Percentiles rank a stretch among this genome's conserved stretches.
phyloP scores from a whole-genome alignment of 2,329 filamentous ascomycete species.

The Hypocreales sp. region DNA sequence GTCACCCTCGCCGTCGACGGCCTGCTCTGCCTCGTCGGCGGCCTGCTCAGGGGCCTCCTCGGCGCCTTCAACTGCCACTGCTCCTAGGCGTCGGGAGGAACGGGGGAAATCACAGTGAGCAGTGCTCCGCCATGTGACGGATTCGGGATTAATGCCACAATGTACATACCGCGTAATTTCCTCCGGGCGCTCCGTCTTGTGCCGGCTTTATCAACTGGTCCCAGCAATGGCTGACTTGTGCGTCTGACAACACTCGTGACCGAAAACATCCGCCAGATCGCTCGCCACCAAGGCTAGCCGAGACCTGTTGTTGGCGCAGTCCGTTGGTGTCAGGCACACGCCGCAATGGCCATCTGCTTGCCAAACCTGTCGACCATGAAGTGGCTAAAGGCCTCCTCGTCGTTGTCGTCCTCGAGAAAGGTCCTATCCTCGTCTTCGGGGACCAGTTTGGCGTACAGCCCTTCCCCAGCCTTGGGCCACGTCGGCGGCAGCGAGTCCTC shows the following conservation, averaged over 20 bases:
- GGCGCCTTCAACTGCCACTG: constrained; percentile 18
- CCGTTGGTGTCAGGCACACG: too few relatives aligned
- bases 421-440: constrained; percentile 21
- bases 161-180: too few relatives aligned
- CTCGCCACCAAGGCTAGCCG: too few relatives aligned
- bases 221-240: too few relatives aligned
- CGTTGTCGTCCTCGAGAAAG: constrained; percentile 21
- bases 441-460: constrained; percentile 21
- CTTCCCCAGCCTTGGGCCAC: constrained; percentile 23
- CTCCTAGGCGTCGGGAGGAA: constrained; percentile 6
- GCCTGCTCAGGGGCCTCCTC: constrained; percentile 13
- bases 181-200: too few relatives aligned
- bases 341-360: constrained; percentile 17
- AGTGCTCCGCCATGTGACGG: too few relatives aligned
- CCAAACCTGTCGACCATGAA: constrained; percentile 23
- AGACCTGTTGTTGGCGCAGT: too few relatives aligned
- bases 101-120: neutral
- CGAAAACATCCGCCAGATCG: too few relatives aligned
- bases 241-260: too few relatives aligned
- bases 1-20: constrained; percentile 12
- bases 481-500: constrained; percentile 20
- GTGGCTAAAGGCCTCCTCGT: constrained; percentile 27
- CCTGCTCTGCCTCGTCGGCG: constrained; percentile 18
- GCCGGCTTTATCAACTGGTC: too few relatives aligned
- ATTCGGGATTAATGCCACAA: too few relatives aligned